Evolutionary conservation across 352 stramenopile genomes (phyloP).

Genomic region (Phytopythium litorale): DNA sequence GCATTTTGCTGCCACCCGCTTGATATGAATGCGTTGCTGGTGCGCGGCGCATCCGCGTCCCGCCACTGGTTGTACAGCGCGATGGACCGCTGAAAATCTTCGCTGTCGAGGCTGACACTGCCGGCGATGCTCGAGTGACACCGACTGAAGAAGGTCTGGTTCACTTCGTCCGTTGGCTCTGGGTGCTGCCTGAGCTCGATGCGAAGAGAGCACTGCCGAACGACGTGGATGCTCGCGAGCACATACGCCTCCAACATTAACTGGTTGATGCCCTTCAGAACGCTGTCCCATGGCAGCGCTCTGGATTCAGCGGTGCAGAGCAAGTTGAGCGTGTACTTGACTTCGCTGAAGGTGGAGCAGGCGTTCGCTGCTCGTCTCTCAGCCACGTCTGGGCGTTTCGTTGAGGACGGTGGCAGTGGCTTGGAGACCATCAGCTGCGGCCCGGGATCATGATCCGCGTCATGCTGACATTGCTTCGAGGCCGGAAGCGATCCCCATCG

Average conservation of each 20-base stretch:
- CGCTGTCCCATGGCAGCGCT: slow-evolving; percentile 6
- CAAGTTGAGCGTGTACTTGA: not conserved
- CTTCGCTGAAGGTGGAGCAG: not conserved
- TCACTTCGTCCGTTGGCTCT: not conserved
- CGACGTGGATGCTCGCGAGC: slow-evolving; percentile 7
- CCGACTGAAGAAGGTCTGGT: not conserved
- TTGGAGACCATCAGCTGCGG: too few species aligned
- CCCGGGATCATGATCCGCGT: too few species aligned
- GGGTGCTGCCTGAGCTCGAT: too few species aligned
- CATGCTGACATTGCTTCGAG: too few species aligned
- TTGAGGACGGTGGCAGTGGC: too few species aligned
- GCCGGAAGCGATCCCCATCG: too few species aligned
- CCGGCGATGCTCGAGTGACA: not conserved
- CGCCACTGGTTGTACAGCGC: slow-evolving; percentile 9
- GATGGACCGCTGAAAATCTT: slow-evolving; percentile 2
- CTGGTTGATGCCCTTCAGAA: slow-evolving; percentile 7
- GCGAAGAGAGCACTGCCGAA: slow-evolving; percentile 4
- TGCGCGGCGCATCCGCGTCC: too few species aligned
- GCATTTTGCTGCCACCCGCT: too few species aligned
- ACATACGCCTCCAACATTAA: slow-evolving; percentile 4
- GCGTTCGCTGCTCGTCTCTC: not conserved
- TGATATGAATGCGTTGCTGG: too few species aligned
- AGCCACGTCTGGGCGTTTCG: too few species aligned
- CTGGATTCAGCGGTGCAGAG: slow-evolving; percentile 6
- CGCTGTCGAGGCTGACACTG: not conserved